Percentiles rank a stretch among this genome's conserved stretches.
Conservation (phyloP, 2,329 filamentous ascomycete genomes). For the Aspergillus eucalypticola region DNA sequence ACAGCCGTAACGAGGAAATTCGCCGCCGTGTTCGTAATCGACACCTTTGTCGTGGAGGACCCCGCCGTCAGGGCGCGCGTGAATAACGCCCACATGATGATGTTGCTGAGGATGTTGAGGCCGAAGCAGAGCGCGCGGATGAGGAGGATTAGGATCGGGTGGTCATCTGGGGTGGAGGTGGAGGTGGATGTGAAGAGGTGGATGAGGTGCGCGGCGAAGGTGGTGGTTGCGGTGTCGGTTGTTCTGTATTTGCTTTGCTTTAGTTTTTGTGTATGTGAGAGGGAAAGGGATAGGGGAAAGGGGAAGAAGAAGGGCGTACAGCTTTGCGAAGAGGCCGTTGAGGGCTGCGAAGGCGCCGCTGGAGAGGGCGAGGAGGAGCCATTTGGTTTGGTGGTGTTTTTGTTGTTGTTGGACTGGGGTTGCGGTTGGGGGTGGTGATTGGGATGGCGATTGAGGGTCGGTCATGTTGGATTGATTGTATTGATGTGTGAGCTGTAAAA, state of each 20-base stretch:
- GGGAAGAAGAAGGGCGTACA: conserved; percentile 46
- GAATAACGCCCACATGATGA: conserved; percentile 66
- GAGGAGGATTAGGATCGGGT: neutral
- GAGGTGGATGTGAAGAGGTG: conserved; percentile 35
- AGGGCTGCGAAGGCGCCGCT: conserved; percentile 63
- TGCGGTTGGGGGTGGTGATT: neutral
- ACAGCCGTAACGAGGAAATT: conserved; percentile 65
- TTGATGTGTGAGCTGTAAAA: neutral
- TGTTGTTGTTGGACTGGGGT: neutral
- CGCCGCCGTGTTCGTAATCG: conserved; percentile 63
- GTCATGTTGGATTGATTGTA: too few species aligned
- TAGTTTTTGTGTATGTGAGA: too few species aligned
- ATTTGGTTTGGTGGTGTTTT: conserved; percentile 30
- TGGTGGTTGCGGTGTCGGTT: conserved; percentile 60
- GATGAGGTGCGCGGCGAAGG: conserved; percentile 50
- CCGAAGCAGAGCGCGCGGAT: conserved; percentile 52
- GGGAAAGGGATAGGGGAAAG: too few species aligned
- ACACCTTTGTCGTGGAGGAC: conserved; percentile 62
- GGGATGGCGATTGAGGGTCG: too few species aligned
- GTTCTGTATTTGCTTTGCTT: conserved; percentile 45
- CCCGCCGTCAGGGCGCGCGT: conserved; percentile 62
- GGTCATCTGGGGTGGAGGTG: too few species aligned
- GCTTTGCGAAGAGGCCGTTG: conserved; percentile 68
- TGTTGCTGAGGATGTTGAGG: conserved; percentile 63
- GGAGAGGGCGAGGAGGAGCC: conserved; percentile 60